A percentile compares a stretch with the other conserved stretches of the same genome.
These are phyloP conservation scores for Casuarina equisetifolia DNA, from an alignment of 306 rosid species.

Conservation along the genomic window DNA sequence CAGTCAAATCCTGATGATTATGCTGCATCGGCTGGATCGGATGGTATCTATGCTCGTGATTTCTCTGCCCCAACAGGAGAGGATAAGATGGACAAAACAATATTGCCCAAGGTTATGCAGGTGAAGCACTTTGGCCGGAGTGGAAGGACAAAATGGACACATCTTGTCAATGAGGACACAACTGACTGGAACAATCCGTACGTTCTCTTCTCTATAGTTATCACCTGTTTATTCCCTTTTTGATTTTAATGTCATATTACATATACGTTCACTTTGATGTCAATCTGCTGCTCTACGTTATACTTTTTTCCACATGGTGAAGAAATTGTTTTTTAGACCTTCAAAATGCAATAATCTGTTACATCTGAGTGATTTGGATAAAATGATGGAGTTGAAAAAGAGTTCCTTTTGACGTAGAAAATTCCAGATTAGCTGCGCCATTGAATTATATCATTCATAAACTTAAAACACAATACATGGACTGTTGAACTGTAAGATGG, in stretches of 20 bases:
- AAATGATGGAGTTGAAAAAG: neutral
- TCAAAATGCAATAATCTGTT: neutral
- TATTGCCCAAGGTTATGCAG: conserved; percentile 95
- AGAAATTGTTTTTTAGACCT: neutral
- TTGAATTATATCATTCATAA: neutral
- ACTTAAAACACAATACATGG: neutral
- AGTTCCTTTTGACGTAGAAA: neutral
- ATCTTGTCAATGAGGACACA: conserved; percentile 95
- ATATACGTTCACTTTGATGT: conserved; percentile 3
- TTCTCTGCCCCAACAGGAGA: conserved; percentile 97
- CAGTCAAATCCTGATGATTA: conserved; percentile 61
- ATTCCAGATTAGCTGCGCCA: neutral
- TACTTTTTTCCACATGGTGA: neutral
- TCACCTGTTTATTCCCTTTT: neutral
- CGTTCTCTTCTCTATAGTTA: conserved; percentile 34
- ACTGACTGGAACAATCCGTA: conserved; percentile 98
- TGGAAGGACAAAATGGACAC: conserved; percentile 98
- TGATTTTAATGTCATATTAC: neutral
- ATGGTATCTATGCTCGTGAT: conserved; percentile 65
- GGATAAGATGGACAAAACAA: conserved; percentile 96
- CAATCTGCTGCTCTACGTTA: neutral
- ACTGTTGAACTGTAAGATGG: too few species aligned
- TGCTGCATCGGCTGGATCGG: conserved; percentile 55
- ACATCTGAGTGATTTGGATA: neutral
- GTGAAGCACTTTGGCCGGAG: conserved; percentile 99